Conservation (phyloP, 2,329 filamentous ascomycete species). For the Cercospora sp. region DNA sequence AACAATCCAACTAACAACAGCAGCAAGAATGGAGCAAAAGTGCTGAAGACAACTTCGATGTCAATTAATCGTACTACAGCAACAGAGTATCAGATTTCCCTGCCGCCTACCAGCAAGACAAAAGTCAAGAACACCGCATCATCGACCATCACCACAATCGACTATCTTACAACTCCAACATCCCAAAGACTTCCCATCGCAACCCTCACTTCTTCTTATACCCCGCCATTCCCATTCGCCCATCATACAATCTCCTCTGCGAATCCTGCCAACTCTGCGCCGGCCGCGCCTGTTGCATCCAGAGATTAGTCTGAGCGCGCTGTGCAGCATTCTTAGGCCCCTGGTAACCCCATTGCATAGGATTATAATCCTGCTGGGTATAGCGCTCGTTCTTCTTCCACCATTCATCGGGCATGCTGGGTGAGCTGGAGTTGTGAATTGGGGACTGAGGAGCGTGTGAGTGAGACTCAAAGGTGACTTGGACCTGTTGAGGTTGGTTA, state of each 20-base stretch:
- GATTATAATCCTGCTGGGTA: conserved; percentile 9
- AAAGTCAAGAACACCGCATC: neutral
- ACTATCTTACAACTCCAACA: neutral
- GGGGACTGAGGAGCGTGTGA: neutral
- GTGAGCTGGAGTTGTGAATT: neutral
- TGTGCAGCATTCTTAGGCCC: neutral
- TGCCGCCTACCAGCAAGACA: neutral
- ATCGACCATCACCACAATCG: too few species aligned
- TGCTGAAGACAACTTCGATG: neutral
- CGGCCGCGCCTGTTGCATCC: neutral
- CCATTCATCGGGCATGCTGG: conserved; percentile 4
- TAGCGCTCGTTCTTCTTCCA: neutral
- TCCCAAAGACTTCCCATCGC: neutral
- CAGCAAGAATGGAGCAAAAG: neutral
- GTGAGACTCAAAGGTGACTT: neutral
- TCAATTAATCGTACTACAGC: neutral
- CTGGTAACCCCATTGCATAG: conserved; percentile 6
- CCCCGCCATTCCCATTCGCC: neutral
- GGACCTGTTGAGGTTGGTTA: neutral
- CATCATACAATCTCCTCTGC: conserved; percentile 1
- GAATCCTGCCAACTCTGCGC: conserved; percentile 8
- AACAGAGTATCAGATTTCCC: neutral
- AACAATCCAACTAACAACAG: neutral
- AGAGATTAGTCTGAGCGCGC: conserved; percentile 1
- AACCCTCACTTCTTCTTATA: neutral